These are phyloP conservation scores for Leccinum arenicola DNA, from an alignment of 768 basidiomycete species.

Conservation along the genomic window DNA sequence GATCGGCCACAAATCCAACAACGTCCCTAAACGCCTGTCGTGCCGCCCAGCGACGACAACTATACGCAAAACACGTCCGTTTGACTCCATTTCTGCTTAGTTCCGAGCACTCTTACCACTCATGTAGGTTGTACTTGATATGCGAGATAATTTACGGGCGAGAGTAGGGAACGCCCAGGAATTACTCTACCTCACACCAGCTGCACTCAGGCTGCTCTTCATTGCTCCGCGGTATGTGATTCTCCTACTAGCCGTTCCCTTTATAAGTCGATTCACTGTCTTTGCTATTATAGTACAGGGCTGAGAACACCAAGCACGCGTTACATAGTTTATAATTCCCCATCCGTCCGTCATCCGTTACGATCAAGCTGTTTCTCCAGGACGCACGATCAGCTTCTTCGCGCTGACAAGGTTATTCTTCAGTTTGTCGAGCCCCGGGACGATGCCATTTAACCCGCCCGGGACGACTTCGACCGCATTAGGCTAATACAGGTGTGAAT, in stretches of 20 bases:
- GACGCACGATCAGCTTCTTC: slow-evolving; percentile 25
- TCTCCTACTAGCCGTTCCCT: too few relatives aligned
- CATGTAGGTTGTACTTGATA: too few relatives aligned
- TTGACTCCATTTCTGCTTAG: neutral
- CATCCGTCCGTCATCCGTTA: neutral
- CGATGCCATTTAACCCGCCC: slow-evolving; percentile 36
- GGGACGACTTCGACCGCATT: slow-evolving; percentile 30
- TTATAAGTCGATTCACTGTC: too few relatives aligned
- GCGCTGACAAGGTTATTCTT: slow-evolving; percentile 38
- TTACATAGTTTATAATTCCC: neutral
- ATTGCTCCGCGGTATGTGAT: too few relatives aligned
- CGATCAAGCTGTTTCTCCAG: slow-evolving; percentile 28
- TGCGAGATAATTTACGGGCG: too few relatives aligned
- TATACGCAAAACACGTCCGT: too few relatives aligned
- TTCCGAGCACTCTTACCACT: slow-evolving; percentile 2
- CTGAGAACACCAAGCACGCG: neutral
- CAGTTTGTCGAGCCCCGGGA: slow-evolving; percentile 32
- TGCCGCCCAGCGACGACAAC: too few relatives aligned
- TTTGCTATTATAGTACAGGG: neutral
- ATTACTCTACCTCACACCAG: too few relatives aligned
- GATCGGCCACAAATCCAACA: too few relatives aligned
- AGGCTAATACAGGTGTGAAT: slow-evolving; percentile 7
- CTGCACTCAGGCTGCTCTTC: too few relatives aligned
- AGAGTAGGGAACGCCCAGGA: too few relatives aligned
- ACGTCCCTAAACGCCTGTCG: too few relatives aligned